A percentile compares a stretch with the other conserved stretches of the same genome.
Conservation (phyloP, 2,329 filamentous ascomycete genomes). For the Helminthosporium solani region DNA sequence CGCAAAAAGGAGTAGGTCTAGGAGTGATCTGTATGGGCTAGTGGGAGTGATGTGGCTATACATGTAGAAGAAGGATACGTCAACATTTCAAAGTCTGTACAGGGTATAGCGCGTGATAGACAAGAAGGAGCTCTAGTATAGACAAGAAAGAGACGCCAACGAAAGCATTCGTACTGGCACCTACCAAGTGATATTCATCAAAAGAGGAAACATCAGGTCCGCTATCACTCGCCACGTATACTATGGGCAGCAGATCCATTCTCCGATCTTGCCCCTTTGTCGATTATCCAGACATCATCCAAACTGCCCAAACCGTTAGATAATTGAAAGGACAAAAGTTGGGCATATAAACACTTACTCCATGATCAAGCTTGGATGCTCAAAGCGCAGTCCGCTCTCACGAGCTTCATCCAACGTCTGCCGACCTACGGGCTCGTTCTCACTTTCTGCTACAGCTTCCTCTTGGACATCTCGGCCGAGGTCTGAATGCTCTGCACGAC, state of each 20-base stretch:
- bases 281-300: slow-evolving; percentile 66
- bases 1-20: neutral
- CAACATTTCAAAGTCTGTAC: slow-evolving; percentile 2
- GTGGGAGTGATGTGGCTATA: neutral
- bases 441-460: slow-evolving; percentile 23
- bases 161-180: slow-evolving; percentile 16
- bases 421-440: slow-evolving; percentile 26
- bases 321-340: slow-evolving; percentile 1
- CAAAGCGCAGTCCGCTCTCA: slow-evolving; percentile 68
- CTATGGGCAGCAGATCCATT: slow-evolving; percentile 21
- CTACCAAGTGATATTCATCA: slow-evolving; percentile 6
- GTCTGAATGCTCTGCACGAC: slow-evolving; percentile 58
- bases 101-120: slow-evolving; percentile 17
- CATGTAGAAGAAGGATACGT: neutral
- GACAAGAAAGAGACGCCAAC: too few species aligned
- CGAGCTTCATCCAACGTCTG: slow-evolving; percentile 72
- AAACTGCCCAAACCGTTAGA: slow-evolving; percentile 49
- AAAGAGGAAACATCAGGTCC: neutral
- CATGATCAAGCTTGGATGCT: slow-evolving; percentile 72
- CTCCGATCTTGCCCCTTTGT: slow-evolving; percentile 30
- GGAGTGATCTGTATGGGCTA: neutral
- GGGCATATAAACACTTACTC: slow-evolving; percentile 55
- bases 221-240: neutral
- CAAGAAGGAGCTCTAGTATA: slow-evolving; percentile 3
- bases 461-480: slow-evolving; percentile 50